Evolutionary conservation across 108 stramenopile species (phyloP).

Genomic region (Cylindrotheca fusiformis): DNA sequence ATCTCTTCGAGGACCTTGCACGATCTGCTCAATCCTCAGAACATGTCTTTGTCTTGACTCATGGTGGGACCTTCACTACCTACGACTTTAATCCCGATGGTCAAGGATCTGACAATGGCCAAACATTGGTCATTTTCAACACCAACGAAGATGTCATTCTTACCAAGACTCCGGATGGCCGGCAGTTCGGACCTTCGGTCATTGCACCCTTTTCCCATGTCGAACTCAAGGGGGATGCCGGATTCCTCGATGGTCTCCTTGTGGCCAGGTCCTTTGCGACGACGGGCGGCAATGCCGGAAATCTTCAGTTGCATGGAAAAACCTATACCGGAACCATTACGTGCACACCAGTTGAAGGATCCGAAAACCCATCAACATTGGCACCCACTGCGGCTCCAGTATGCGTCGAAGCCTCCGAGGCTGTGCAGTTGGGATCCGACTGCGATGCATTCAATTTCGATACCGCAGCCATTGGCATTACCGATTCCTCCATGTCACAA

Average conservation of each 20-base stretch:
- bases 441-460: too few species aligned
- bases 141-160: slow-evolving; percentile 12
- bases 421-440: neutral
- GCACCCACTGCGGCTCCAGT: too few species aligned
- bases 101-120: slow-evolving; percentile 10
- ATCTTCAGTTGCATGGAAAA: slow-evolving; percentile 3
- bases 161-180: neutral
- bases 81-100: slow-evolving; percentile 1
- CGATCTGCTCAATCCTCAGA: neutral
- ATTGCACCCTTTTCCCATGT: slow-evolving; percentile 29
- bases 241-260: slow-evolving; percentile 19
- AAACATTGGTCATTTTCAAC: slow-evolving; percentile 19
- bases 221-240: neutral
- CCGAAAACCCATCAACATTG: neutral
- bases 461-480: too few species aligned
- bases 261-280: slow-evolving; percentile 10
- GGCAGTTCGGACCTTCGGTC: slow-evolving; percentile 23
- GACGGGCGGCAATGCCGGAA: neutral
- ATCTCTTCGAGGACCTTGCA: neutral
- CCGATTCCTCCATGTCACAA: too few species aligned
- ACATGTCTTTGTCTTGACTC: slow-evolving; percentile 3
- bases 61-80: slow-evolving; percentile 7
- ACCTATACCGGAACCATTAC: slow-evolving; percentile 1
- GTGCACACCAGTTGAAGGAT: neutral
- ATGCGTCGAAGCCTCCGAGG: too few species aligned